These are phyloP conservation scores for Oryza brachyantha DNA, from an alignment of 176 grass and related monocot genomes.

Conservation along the genomic window DNA sequence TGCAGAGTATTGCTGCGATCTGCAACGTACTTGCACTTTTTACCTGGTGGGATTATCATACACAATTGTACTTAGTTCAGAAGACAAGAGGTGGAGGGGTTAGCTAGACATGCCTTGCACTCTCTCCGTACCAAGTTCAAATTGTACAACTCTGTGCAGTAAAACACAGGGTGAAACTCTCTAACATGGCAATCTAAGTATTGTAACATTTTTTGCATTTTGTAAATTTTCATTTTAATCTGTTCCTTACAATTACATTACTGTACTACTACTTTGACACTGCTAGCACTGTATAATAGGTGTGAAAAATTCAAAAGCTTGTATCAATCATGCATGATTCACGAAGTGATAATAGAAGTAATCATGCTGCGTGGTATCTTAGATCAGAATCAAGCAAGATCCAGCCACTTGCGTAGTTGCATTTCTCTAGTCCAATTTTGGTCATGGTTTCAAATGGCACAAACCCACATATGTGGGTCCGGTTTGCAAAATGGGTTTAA, in stretches of 20 bases:
- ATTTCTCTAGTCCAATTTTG: background rate
- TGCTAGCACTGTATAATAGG: background rate
- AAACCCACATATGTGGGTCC: constrained; percentile 17
- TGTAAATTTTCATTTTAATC: background rate
- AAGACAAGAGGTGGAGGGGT: background rate
- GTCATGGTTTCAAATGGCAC: constrained; percentile 31
- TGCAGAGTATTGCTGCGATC: background rate
- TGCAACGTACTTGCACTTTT: background rate
- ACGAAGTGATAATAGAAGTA: background rate
- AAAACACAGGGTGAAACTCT: too few relatives aligned
- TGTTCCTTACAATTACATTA: background rate
- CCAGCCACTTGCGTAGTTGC: constrained; percentile 28
- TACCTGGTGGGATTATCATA: background rate
- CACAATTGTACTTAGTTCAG: background rate
- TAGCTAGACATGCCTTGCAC: background rate
- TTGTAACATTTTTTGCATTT: too few relatives aligned
- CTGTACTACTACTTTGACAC: background rate
- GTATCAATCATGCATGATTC: background rate
- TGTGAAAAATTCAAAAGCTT: background rate
- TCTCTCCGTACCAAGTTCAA: background rate
- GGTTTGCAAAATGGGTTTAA: background rate
- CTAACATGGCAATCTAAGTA: too few relatives aligned
- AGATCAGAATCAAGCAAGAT: constrained; percentile 20
- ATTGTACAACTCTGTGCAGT: background rate
- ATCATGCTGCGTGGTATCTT: background rate